phyloP scores from a whole-genome alignment of 2,329 filamentous ascomycete genomes.

The Reticulascus tulasneorum region DNA sequence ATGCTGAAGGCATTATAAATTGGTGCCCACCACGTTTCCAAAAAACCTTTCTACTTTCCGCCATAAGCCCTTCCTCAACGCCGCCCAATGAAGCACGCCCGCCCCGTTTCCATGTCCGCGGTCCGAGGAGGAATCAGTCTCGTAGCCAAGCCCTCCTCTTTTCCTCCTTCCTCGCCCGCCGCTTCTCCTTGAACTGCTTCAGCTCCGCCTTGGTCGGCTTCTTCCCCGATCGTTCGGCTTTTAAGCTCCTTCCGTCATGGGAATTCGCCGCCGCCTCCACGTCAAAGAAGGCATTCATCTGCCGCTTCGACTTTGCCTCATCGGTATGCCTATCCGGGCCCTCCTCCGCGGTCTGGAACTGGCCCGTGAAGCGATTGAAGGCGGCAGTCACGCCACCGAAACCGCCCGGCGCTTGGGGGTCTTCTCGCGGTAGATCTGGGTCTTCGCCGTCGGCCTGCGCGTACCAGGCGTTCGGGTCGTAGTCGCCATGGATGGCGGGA shows the following conservation, averaged over 20 bases:
- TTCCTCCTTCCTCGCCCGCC: constrained; percentile 85
- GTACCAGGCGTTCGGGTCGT: constrained; percentile 95
- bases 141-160: constrained; percentile 87
- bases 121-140: constrained; percentile 52
- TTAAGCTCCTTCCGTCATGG: constrained; percentile 85
- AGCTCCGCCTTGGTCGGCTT: constrained; percentile 81
- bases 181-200: constrained; percentile 87
- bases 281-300: constrained; percentile 94
- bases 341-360: constrained; percentile 66
- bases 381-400: constrained; percentile 51
- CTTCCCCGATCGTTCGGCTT: constrained; percentile 83
- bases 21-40: constrained; percentile 1
- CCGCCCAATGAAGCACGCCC: constrained; percentile 7
- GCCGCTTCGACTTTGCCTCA: constrained; percentile 79
- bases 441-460: constrained; percentile 55
- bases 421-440: constrained; percentile 24
- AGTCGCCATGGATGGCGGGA: constrained; percentile 91
- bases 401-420: constrained; percentile 24
- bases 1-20: not conserved
- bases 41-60: constrained; percentile 3
- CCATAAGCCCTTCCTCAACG: constrained; percentile 8
- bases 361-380: constrained; percentile 91
- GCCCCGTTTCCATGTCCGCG: constrained; percentile 1
- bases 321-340: constrained; percentile 77
- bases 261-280: constrained; percentile 89